These are phyloP conservation scores for Alternaria atra DNA, from an alignment of 2,329 filamentous ascomycete species.

Conservation along the genomic window DNA sequence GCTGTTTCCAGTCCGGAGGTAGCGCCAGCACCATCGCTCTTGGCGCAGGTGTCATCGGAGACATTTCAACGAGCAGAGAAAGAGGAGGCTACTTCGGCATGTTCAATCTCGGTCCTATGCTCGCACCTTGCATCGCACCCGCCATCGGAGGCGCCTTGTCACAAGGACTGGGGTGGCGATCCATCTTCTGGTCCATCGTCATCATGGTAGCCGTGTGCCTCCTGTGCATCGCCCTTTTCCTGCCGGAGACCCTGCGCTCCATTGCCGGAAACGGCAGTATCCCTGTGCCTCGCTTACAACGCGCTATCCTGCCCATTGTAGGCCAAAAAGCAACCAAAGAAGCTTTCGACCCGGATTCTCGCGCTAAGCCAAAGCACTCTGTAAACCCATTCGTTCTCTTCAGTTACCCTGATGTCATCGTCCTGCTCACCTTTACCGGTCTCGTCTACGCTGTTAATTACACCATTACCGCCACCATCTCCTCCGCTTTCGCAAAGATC, in stretches of 20 bases:
- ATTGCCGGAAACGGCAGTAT: conserved; percentile 52
- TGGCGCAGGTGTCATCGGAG: conserved; percentile 74
- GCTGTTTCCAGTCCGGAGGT: conserved; percentile 51
- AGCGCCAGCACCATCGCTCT: conserved; percentile 61
- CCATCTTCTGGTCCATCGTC: conserved; percentile 51
- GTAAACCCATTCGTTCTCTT: conserved; percentile 42
- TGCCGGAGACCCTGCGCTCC: conserved; percentile 54
- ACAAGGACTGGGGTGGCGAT: conserved; percentile 47
- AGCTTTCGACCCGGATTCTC: conserved; percentile 17
- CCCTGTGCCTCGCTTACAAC: conserved; percentile 30
- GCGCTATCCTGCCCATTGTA: conserved; percentile 34
- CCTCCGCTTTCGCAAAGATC: conserved; percentile 34
- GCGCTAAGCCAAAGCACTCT: conserved; percentile 29
- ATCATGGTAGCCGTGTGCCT: conserved; percentile 52
- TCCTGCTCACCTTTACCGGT: conserved; percentile 53
- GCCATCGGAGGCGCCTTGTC: conserved; percentile 47
- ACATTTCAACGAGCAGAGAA: conserved; percentile 73
- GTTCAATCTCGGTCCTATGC: conserved; percentile 63
- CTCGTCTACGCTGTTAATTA: conserved; percentile 43
- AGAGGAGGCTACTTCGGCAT: conserved; percentile 76
- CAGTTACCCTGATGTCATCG: conserved; percentile 49
- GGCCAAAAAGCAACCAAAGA: conserved; percentile 31
- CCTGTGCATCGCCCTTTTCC: conserved; percentile 47
- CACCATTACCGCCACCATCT: conserved; percentile 44
- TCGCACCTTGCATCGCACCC: conserved; percentile 42